Evolutionary conservation across 2,329 filamentous ascomycete species (phyloP), one percentile per base, ranked within the genome.

Genomic region (Pseudogymnoascus sp.): DNA sequence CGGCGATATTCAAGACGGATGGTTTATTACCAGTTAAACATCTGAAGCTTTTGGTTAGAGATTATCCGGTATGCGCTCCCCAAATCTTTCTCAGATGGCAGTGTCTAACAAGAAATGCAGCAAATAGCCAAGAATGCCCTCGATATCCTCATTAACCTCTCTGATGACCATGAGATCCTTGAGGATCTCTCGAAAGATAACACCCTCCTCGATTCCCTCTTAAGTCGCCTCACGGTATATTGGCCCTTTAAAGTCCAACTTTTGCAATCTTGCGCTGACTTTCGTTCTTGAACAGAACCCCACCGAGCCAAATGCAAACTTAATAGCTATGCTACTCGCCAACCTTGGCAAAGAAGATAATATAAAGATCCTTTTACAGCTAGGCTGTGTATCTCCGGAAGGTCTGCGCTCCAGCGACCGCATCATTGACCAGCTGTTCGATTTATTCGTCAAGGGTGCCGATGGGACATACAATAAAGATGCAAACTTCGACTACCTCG

Each of bases 361-460:
- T 5, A 76, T 96, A 64, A 88, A 88, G 67, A 81, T 82, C 47
- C 79, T 97, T 4, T 76, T 93, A 10, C 79, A 81, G 4, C 79
- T 89, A 63, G 89, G 88, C 71, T 88, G 91, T 67, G 78, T 83
- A 5, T 75, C 87, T 0, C 89, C 91, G 2, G 83, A 86, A 63
- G 80, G 81, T n/a, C 83, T 96, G 5, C 86, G 85, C 5, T 88
- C 85, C 1, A 90, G 91, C 42, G 83, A 87, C 37, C 81, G 85
- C 64, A 87, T 91, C 4, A 84, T 97, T 70, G 92, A 97, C 74
- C 95, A 97, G 76, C 80, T 99, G 31, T 86, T 99, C 74, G 95
- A 97, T 75, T 88, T 96, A 70, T 99, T 99, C 73, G 95, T 97
- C 73, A 96, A 95, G 78, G 93, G 93, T 18, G 87, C 90, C 21